Conservation (phyloP, 2,329 filamentous ascomycete genomes). For the Rhynchosporium graminicola region DNA sequence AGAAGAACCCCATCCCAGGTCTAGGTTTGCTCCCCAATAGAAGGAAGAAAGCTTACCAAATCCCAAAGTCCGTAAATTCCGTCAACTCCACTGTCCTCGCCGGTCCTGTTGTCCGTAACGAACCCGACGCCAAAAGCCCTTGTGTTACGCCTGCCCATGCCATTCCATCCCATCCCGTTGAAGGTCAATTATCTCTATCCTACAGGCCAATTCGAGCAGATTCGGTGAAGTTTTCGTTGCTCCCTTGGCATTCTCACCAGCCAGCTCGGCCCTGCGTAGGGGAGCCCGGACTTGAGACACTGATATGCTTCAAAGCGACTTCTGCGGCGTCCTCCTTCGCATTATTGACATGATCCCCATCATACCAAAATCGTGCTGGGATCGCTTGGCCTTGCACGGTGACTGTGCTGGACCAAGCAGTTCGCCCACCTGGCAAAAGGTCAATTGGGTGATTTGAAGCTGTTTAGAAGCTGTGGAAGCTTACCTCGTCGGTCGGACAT, state of each 20-base stretch:
- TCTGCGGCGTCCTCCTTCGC: conserved; percentile 91
- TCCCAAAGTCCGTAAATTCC: conserved; percentile 19
- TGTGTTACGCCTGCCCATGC: conserved; percentile 38
- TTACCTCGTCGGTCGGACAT: conserved; percentile 75
- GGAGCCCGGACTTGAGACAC: conserved; percentile 45
- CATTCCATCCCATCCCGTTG: conserved; percentile 34
- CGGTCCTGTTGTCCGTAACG: conserved; percentile 35
- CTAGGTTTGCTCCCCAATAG: conserved; percentile 26
- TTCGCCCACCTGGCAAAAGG: conserved; percentile 69
- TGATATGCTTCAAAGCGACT: conserved; percentile 65
- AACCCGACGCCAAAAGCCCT: conserved; percentile 38
- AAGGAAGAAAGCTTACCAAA: conserved; percentile 8
- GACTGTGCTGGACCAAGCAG: conserved; percentile 85
- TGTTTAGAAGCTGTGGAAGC: conserved; percentile 26
- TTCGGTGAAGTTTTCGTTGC: conserved; percentile 18
- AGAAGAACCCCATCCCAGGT: conserved; percentile 20
- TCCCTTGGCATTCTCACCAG: conserved; percentile 38
- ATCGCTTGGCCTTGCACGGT: conserved; percentile 66
- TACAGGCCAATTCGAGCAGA: conserved; percentile 34
- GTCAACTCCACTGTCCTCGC: conserved; percentile 35
- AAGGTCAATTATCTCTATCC: conserved; percentile 35
- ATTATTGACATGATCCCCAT: conserved; percentile 83
- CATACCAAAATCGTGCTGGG: conserved; percentile 86
- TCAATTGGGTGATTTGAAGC: conserved; percentile 30
- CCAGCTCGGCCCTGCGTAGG: conserved; percentile 44